Evolutionary conservation across 2,329 filamentous ascomycete genomes (phyloP).

Genomic region (Neonectria hederae): DNA sequence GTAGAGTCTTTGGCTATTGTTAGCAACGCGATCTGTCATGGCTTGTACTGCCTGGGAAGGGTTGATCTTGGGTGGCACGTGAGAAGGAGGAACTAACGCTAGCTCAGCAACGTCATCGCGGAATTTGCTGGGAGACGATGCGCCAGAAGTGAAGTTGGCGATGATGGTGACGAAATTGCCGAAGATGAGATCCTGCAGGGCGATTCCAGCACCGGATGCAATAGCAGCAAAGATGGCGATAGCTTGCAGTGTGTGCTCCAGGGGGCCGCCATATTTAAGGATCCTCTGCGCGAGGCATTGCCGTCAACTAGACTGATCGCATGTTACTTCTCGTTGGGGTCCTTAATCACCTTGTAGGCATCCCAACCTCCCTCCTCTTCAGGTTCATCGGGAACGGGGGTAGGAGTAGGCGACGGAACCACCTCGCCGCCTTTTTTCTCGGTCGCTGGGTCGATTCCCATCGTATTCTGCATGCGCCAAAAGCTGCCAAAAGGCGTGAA

Average conservation of each 20-base stretch:
- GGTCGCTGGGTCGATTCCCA: not conserved
- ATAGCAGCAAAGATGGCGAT: slow-evolving; percentile 46
- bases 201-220: slow-evolving; percentile 50
- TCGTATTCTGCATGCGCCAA: not conserved
- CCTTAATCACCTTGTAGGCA: slow-evolving; percentile 35
- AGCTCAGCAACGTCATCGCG: slow-evolving; percentile 44
- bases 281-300: slow-evolving; percentile 39
- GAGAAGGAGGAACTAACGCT: slow-evolving; percentile 54
- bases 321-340: not conserved
- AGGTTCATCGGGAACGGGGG: slow-evolving; percentile 1
- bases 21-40: slow-evolving; percentile 25
- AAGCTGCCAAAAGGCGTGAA: not conserved
- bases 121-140: slow-evolving; percentile 40
- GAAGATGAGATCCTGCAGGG: slow-evolving; percentile 52
- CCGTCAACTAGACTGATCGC: slow-evolving; percentile 17
- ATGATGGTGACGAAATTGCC: slow-evolving; percentile 50
- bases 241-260: slow-evolving; percentile 43
- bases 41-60: not conserved
- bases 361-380: slow-evolving; percentile 3
- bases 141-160: slow-evolving; percentile 45
- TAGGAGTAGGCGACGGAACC: not conserved
- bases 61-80: slow-evolving; percentile 52
- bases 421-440: slow-evolving; percentile 6
- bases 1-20: slow-evolving; percentile 55
- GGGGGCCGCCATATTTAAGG: slow-evolving; percentile 41